Evolutionary conservation across 73 alveolate species (phyloP), one percentile per base, ranked within the genome.

Genomic region (Stentor roeselii): DNA sequence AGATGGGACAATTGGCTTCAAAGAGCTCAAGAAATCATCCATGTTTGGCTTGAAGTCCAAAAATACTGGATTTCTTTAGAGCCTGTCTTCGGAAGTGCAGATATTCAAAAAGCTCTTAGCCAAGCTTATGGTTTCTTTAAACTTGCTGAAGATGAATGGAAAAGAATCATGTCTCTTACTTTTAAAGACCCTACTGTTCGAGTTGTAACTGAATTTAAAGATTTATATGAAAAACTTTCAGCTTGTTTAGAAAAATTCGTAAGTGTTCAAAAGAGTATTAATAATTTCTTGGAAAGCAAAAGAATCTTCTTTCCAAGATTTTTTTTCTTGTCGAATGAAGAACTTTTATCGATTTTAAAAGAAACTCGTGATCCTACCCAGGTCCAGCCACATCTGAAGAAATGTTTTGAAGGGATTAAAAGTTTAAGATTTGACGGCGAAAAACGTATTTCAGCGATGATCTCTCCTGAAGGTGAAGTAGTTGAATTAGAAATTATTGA

Each of bases 241-340:
- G 98, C 93, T 38, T 92, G 98, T 76, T 87, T 92, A 74, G 90
- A 82, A 42, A 87, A 90, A 80, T 85, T 93, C 30, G 99, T 93
- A 85, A 84, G 83, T 60, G 96, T 94, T 37, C 91, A 89, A 83
- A 90, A 92, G 58, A 93, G 95, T 27, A 78, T 96, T 75, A 95
- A 96, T 77, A 96, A 90, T 83, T 94, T 94, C 88, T 86, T 92
- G 94, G 99, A 97, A 76, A 90, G 95, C 42, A 98, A 98, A 90
- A 93, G 99, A 87, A 89, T 93, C 34, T 92, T 95, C 76, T 98
- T 98, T 94, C 99, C 99, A 11, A 95, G 99, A 74, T 98, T 98
- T 92, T 92, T 90, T 85, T 92, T 92, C 89, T 85, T 92, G 41
- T 92, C 97, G 58, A 92, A 92, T 78, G 97, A 90, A 82, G 95